Evolutionary conservation across 306 rosid genomes (phyloP).

Genomic region (Delonix regia): DNA sequence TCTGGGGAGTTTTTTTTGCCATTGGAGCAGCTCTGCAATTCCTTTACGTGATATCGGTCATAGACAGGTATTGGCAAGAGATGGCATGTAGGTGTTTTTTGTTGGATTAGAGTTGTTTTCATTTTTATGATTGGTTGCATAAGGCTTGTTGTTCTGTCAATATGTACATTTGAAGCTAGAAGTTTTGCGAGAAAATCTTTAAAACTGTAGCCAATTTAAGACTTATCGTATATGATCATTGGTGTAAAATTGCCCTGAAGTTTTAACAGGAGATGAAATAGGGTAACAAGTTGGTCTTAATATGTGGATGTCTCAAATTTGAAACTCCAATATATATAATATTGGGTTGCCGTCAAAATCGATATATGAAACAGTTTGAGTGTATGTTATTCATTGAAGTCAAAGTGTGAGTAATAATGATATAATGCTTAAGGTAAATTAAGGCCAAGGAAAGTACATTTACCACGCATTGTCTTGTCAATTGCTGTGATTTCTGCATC

Average conservation of each 20-base stretch:
- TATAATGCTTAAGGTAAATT: background rate
- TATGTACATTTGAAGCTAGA: background rate
- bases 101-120: slow-evolving; percentile 16
- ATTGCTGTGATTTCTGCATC: background rate
- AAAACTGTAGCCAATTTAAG: background rate
- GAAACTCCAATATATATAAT: no score
- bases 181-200: slow-evolving; percentile 11
- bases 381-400: background rate
- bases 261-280: background rate
- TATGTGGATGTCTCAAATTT: background rate
- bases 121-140: slow-evolving; percentile 1
- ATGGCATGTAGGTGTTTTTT: slow-evolving; percentile 13
- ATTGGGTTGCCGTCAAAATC: background rate
- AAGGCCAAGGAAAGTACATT: background rate
- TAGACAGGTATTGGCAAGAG: slow-evolving; percentile 69
- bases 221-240: background rate
- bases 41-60: slow-evolving; percentile 81
- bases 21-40: slow-evolving; percentile 82
- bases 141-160: background rate
- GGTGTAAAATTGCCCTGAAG: background rate
- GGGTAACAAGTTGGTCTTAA: background rate
- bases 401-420: background rate
- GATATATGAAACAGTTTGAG: background rate
- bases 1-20: slow-evolving; percentile 92
- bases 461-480: background rate